Base-by-base conservation (phyloP, 805 yeast species). In the Candida taoyuanica region DNA sequence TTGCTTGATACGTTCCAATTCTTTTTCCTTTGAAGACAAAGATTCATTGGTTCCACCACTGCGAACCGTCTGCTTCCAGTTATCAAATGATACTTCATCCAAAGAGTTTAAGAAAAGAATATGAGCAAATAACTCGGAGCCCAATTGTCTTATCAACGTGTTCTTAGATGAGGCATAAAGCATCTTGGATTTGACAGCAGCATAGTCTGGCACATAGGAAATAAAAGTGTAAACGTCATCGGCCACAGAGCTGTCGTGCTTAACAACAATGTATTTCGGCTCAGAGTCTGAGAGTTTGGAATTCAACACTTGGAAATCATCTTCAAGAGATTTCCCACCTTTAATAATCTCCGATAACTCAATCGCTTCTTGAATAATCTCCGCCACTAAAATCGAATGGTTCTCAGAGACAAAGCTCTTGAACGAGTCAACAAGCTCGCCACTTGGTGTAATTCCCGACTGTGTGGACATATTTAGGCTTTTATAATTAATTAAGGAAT, bases 121-220 rank as follows among this genome's bases (percentile, higher is more conserved):
- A 30, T 62, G 52, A n/a, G 53, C 55, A 34, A 65, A 62, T 25
- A 57, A 48, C 34, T 64, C 65, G 1, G 67, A 72, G 7, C 96
- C 96, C 28, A 91, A 67, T 45, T 82, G 81, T 49, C 84, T 76
- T 39, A 85, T 63, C 26, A 93, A 61, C 2, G 93, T 77, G 58
- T 77, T 82, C 44, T 86, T 86, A 9, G 94, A 80, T 3, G 96
- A 85, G 5, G 98, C 98, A 59, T 89, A 93, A 34, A 93, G 68
- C 97, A 93, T 93, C 59, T 91, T 93, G 40, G 74, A 71, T 41
- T 88, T 74, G 27, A 91, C 89, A 3, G 81, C 78, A 7, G 96
- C 85, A 35, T 61, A 60, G 58, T 91, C 97, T 1, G 98, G 97
- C 37, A 91, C 89, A 63, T 72, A 89, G 16, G 93, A 78, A 32